Conservation (phyloP, 2,329 filamentous ascomycete genomes). For the Claviceps lovelessii region DNA sequence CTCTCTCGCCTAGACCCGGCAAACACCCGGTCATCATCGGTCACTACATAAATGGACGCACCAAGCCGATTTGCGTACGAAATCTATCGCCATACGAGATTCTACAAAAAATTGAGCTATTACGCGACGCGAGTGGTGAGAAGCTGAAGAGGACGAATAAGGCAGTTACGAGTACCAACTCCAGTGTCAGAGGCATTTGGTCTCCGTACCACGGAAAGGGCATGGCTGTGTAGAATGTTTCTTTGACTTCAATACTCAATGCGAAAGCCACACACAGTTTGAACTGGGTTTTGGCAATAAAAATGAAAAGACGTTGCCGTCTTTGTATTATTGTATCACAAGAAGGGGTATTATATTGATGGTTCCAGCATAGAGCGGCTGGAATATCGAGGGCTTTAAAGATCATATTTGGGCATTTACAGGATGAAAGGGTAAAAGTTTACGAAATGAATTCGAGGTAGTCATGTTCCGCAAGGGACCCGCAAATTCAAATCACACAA, state of each 20-base stretch:
- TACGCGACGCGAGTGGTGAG: constrained; percentile 63
- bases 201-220: constrained; percentile 53
- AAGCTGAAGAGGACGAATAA: constrained; percentile 52
- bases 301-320: constrained; percentile 3
- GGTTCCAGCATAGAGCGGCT: constrained; percentile 15
- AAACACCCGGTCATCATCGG: constrained; percentile 82
- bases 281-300: constrained; percentile 2
- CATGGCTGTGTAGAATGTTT: constrained; percentile 31
- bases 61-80: constrained; percentile 76
- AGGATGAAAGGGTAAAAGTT: neutral
- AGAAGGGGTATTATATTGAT: constrained; percentile 8
- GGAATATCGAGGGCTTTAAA: constrained; percentile 9
- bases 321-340: constrained; percentile 16
- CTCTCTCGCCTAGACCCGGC: constrained; percentile 75
- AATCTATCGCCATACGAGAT: constrained; percentile 74
- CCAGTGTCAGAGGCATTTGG: constrained; percentile 57
- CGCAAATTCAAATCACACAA: neutral
- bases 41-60: constrained; percentile 80
- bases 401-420: neutral
- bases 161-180: constrained; percentile 48
- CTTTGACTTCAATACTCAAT: neutral
- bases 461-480: neutral
- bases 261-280: neutral
- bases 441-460: neutral
- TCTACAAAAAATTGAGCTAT: constrained; percentile 58